Conservation (phyloP, 2,329 filamentous ascomycete species). For the Penicillium thymicola region DNA sequence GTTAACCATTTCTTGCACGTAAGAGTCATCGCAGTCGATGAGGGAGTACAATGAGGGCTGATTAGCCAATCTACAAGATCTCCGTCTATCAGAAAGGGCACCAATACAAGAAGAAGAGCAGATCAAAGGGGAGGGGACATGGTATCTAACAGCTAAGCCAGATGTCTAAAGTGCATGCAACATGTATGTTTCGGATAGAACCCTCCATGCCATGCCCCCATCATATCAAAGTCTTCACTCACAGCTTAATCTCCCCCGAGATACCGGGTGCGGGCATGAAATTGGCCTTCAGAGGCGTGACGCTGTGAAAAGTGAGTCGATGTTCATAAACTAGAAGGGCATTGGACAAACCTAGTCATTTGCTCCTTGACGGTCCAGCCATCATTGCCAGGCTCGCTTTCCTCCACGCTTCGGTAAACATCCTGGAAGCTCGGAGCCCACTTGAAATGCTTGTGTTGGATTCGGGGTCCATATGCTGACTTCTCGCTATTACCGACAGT, state of each 20-base stretch:
- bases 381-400: conserved; percentile 76
- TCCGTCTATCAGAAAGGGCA: conserved; percentile 32
- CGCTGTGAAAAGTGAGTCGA: conserved; percentile 49
- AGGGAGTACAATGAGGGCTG: conserved; percentile 61
- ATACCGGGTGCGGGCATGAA: conserved; percentile 74
- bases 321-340: too few species aligned
- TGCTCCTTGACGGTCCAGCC: conserved; percentile 90
- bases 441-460: conserved; percentile 85
- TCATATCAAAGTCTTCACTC: conserved; percentile 51
- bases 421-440: conserved; percentile 87
- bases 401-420: conserved; percentile 82
- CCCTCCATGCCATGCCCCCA: conserved; percentile 13
- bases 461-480: conserved; percentile 38
- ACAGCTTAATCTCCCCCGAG: conserved; percentile 75
- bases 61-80: conserved; percentile 35
- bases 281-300: conserved; percentile 88
- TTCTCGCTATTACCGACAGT: conserved; percentile 26
- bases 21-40: conserved; percentile 80
- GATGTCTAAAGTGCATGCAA: conserved; percentile 25
- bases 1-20: conserved; percentile 83
- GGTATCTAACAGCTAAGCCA: conserved; percentile 28
- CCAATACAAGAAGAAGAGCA: conserved; percentile 10
- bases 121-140: conserved; percentile 16
- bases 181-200: conserved; percentile 25
- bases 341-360: conserved; percentile 66